Evolutionary conservation across 768 basidiomycete species (phyloP).

Genomic region (Amanita muscaria): DNA sequence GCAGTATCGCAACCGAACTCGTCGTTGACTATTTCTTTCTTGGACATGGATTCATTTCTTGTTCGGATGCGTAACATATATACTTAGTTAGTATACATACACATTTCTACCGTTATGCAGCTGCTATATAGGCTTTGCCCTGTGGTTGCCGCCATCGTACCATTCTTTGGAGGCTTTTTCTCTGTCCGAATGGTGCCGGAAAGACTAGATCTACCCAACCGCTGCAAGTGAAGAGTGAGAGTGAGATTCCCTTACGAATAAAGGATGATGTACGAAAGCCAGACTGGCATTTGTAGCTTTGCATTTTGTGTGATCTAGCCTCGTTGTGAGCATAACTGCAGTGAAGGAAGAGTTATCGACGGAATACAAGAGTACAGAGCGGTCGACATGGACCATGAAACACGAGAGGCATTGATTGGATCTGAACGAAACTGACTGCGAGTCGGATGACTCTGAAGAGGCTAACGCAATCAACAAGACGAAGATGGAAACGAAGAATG

Average conservation of each 20-base stretch:
- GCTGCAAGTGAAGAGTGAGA: too few species aligned
- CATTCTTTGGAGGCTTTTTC: slow-evolving; percentile 69
- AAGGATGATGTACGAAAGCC: slow-evolving; percentile 83
- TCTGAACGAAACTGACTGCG: slow-evolving; percentile 67
- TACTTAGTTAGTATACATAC: too few species aligned
- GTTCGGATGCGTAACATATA: too few species aligned
- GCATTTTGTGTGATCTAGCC: slow-evolving; percentile 64
- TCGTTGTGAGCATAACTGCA: slow-evolving; percentile 1
- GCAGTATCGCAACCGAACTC: too few species aligned
- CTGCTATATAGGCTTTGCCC: too few species aligned
- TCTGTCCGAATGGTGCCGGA: slow-evolving; percentile 64
- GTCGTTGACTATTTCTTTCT: too few species aligned
- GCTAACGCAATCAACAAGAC: slow-evolving; percentile 10
- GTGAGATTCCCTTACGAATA: slow-evolving; percentile 72
- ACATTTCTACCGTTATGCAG: too few species aligned
- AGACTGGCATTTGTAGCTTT: slow-evolving; percentile 81
- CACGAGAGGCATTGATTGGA: slow-evolving; percentile 57
- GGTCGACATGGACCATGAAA: slow-evolving; percentile 54
- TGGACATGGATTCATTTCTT: too few species aligned
- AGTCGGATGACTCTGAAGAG: slow-evolving; percentile 50
- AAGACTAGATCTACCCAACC: slow-evolving; percentile 88
- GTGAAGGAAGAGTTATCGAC: too few species aligned
- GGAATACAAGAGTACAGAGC: slow-evolving; percentile 62
- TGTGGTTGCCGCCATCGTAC: slow-evolving; percentile 61
- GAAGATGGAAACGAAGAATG: slow-evolving; percentile 12